Evolutionary conservation across 805 yeast species (phyloP), one percentile per base, ranked within the genome.

Genomic region (Wickerhamiella sorbophila): DNA sequence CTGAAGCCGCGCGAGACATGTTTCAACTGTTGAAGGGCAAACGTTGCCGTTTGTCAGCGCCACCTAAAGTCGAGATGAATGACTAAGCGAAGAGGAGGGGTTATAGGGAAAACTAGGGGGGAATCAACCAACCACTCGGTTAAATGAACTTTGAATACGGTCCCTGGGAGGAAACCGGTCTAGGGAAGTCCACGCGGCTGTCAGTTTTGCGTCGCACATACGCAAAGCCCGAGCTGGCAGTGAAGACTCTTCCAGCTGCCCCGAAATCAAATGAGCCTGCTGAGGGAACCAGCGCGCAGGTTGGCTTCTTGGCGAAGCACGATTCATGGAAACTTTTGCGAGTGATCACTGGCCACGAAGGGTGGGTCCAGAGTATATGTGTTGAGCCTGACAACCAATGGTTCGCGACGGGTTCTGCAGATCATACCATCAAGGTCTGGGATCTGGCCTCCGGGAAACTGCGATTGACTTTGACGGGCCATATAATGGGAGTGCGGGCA

Each of bases 321-420:
- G 26, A 5, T 15, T 26, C 5, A 8, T 34, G 94, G 94, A 72
- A 74, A 50, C 66, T 83, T 4, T 68, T 66, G 55, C 67, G 79
- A 43, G 85, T 88, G 3, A 67, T 88, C 1, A 75, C 82, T 1
- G 97, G 97, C 3, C 98, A 91, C 57, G 69, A 73, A 32, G 98
- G 99, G 0, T 87, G 96, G 87, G 85, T 91, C 1, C 69, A 94
- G 36, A 70, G 83, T n/a, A 64, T 86, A 2, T 69, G 79, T 5
- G 72, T 82, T 16, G 97, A 91, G 46, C 94, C 94, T 1, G 79
- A 79, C 26, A 86, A 86, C 57, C 72, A 77, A 49, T 91, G 91
- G 84, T 88, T 84, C 62, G 94, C 79, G 5, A 78, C 95, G 0
- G 99, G 97, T 0, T 77, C 94, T 3, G 73, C 80, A 4, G 99